phyloP scores from a whole-genome alignment of 805 yeast genomes.

The Yarrowia alimentaria region DNA sequence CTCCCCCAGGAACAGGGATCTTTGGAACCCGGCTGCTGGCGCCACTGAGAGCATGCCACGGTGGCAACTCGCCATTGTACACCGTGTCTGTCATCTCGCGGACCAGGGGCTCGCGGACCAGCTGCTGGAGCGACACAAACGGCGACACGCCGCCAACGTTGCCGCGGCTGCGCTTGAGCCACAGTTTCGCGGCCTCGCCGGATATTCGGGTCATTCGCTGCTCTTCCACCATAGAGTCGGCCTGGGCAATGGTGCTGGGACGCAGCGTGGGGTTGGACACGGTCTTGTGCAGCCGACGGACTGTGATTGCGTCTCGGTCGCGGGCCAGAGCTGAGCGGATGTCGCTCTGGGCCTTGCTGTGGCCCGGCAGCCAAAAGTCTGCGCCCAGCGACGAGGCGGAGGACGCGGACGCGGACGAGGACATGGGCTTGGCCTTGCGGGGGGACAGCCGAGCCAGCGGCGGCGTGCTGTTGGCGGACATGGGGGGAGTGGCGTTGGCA shows the following conservation, averaged over 20 bases:
- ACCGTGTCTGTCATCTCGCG: conserved; percentile 12
- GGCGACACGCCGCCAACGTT: not conserved
- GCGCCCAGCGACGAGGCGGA: no score
- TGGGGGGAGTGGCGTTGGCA: conserved; percentile 17
- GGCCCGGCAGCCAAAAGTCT: conserved; percentile 4
- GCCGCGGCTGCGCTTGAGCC: conserved; percentile 9
- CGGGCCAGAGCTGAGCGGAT: conserved; percentile 11
- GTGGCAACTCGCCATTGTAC: conserved; percentile 11
- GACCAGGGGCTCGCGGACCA: conserved; percentile 10
- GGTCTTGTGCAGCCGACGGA: conserved; percentile 1
- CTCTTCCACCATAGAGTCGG: conserved; percentile 1
- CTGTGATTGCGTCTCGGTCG: not conserved
- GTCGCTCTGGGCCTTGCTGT: conserved; percentile 4
- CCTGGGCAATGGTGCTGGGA: no score
- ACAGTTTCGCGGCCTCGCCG: conserved; percentile 3
- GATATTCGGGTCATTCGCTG: conserved; percentile 6
- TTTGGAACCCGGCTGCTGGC: conserved; percentile 12
- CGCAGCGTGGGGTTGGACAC: conserved; percentile 8
- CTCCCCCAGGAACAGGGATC: conserved; percentile 12
- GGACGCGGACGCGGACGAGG: no score
- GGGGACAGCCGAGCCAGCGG: no score
- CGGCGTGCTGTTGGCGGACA: not conserved
- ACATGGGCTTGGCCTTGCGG: no score
- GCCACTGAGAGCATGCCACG: conserved; percentile 6
- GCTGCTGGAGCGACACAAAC: conserved; percentile 6